Conservation (phyloP, 2,329 filamentous ascomycete species). For the Helminthosporium solani region DNA sequence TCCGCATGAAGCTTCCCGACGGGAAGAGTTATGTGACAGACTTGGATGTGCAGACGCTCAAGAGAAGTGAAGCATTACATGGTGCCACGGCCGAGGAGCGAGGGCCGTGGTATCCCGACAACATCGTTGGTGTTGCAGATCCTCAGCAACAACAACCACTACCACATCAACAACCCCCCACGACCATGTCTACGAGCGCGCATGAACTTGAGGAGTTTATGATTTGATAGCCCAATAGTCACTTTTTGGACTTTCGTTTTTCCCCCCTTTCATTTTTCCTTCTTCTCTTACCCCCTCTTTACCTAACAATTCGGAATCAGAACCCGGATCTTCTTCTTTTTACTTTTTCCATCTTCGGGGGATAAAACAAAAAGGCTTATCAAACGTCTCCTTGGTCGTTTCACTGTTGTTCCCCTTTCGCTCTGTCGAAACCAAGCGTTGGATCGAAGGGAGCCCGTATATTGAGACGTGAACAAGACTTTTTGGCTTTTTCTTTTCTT, state of each 20-base stretch:
- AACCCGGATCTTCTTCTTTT: background rate
- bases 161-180: background rate
- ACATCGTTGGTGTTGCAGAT: slow-evolving; percentile 47
- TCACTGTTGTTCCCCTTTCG: background rate
- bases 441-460: slow-evolving; percentile 5
- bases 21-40: slow-evolving; percentile 86
- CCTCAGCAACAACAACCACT: too few relatives aligned
- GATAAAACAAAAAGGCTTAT: background rate
- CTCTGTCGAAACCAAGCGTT: slow-evolving; percentile 7
- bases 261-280: background rate
- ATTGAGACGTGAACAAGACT: slow-evolving; percentile 8
- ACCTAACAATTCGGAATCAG: too few relatives aligned
- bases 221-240: slow-evolving; percentile 5
- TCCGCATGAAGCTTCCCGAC: slow-evolving; percentile 70
- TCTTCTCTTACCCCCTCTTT: too few relatives aligned
- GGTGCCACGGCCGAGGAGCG: slow-evolving; percentile 82
- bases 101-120: slow-evolving; percentile 77
- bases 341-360: background rate
- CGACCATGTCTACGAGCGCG: background rate
- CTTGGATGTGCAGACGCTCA: slow-evolving; percentile 85
- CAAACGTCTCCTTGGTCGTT: background rate
- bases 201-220: slow-evolving; percentile 15
- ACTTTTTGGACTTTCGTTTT: background rate
- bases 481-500: background rate
- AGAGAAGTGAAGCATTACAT: slow-evolving; percentile 81